Conservation (phyloP, 2,329 filamentous ascomycete genomes). For the Sporothrix mexicana region DNA sequence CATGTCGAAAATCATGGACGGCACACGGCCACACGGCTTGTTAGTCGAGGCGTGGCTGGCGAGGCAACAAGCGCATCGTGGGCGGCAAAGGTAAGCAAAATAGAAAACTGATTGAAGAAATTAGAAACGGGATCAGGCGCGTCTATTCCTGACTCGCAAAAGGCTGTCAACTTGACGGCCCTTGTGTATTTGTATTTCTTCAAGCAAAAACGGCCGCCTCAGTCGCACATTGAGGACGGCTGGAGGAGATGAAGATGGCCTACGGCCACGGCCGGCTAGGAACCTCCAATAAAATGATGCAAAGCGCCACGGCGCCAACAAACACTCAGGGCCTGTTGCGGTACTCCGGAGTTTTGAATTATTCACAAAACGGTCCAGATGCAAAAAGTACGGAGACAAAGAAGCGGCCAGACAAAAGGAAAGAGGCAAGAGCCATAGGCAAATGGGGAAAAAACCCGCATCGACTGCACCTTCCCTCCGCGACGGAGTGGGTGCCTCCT, state of each 20-base stretch:
- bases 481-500: conserved; percentile 23
- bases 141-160: neutral
- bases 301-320: conserved; percentile 17
- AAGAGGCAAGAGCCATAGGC: conserved; percentile 3
- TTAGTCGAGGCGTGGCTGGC: neutral
- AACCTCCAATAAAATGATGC: conserved; percentile 3
- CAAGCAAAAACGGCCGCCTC: conserved; percentile 9
- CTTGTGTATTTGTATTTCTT: conserved; percentile 15
- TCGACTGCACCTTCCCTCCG: conserved; percentile 14
- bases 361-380: neutral
- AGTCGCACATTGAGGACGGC: conserved; percentile 20
- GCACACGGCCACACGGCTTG: neutral
- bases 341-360: conserved; percentile 1
- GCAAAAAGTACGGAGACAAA: conserved; percentile 4
- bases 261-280: neutral
- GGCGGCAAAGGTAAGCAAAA: conserved; percentile 1
- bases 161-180: neutral
- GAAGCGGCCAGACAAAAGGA: neutral
- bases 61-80: conserved; percentile 6
- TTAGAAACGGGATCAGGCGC: neutral
- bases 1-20: conserved; percentile 6
- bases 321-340: neutral
- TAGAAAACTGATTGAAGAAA: neutral
- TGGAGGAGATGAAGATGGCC: neutral
- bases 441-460: conserved; percentile 20